Conservation (phyloP, 768 basidiomycete species). For the Termitomyces sp. region DNA sequence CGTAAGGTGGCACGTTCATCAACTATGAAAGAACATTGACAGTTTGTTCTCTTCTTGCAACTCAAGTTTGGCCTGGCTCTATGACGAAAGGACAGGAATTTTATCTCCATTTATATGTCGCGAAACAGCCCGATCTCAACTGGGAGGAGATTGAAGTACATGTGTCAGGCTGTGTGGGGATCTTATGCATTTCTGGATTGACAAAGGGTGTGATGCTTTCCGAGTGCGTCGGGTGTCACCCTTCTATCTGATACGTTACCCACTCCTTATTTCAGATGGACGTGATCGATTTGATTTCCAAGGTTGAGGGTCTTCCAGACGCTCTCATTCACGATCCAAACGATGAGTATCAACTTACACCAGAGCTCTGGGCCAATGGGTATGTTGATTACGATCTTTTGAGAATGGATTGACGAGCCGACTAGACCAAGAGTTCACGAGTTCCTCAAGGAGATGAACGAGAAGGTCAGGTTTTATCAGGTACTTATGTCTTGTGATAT, state of each 20-base stretch:
- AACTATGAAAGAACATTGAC: too few species aligned
- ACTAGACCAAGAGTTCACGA: conserved; percentile 62
- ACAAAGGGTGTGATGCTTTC: conserved; percentile 73
- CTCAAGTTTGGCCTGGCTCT: conserved; percentile 68
- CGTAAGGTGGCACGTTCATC: too few species aligned
- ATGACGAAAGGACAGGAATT: conserved; percentile 66
- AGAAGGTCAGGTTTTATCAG: conserved; percentile 57
- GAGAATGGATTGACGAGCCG: not conserved
- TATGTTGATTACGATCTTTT: conserved; percentile 20
- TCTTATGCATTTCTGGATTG: conserved; percentile 72
- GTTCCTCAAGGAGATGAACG: conserved; percentile 64
- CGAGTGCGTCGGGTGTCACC: conserved; percentile 39
- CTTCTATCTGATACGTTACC: not conserved
- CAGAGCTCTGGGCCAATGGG: conserved; percentile 59
- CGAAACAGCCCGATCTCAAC: conserved; percentile 73
- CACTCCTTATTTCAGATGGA: conserved; percentile 47
- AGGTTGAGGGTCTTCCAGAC: conserved; percentile 61
- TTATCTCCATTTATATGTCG: conserved; percentile 65
- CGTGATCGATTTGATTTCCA: conserved; percentile 67
- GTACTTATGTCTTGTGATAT: conserved; percentile 34
- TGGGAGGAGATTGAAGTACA: conserved; percentile 68
- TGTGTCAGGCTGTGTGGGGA: conserved; percentile 57
- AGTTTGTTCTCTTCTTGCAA: not conserved
- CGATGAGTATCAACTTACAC: conserved; percentile 51
- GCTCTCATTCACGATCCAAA: conserved; percentile 53